A percentile compares a stretch with the other conserved stretches of the same genome.
Evolutionary conservation across 352 stramenopile genomes (phyloP).

Genomic region (Globisporangium heterothallicum): DNA sequence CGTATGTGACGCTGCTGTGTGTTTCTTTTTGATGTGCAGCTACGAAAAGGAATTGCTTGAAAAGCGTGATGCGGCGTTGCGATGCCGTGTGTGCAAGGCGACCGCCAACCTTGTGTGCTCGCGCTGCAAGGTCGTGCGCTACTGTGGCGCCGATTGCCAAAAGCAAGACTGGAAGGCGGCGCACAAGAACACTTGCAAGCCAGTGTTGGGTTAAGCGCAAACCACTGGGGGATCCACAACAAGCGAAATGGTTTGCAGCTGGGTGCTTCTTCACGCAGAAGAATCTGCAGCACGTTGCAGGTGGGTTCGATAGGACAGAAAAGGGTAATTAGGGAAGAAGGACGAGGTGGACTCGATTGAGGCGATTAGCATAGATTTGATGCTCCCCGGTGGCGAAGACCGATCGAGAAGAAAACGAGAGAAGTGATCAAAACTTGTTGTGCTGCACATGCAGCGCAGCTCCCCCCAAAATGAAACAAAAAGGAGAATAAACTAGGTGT

Average conservation of each 20-base stretch:
- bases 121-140: constrained; percentile 82
- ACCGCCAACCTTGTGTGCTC: constrained; percentile 76
- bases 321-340: not conserved
- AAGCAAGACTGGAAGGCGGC: constrained; percentile 85
- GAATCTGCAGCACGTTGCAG: not conserved
- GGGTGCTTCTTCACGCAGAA: no score
- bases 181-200: constrained; percentile 86
- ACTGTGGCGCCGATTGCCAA: constrained; percentile 84
- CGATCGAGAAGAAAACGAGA: not conserved
- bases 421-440: not conserved
- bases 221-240: no score
- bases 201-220: constrained; percentile 22
- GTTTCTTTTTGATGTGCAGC: constrained; percentile 17
- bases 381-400: not conserved
- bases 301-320: constrained; percentile 1
- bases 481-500: not conserved
- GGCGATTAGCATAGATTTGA: not conserved
- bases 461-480: not conserved
- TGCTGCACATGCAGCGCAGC: no score
- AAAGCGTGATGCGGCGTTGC: constrained; percentile 61
- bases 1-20: constrained; percentile 2
- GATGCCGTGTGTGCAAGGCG: constrained; percentile 79
- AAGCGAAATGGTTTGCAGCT: no score
- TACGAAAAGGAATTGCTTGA: constrained; percentile 74
- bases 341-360: not conserved